phyloP scores from a whole-genome alignment of 352 stramenopile genomes.

The Phytophthora constricta region DNA sequence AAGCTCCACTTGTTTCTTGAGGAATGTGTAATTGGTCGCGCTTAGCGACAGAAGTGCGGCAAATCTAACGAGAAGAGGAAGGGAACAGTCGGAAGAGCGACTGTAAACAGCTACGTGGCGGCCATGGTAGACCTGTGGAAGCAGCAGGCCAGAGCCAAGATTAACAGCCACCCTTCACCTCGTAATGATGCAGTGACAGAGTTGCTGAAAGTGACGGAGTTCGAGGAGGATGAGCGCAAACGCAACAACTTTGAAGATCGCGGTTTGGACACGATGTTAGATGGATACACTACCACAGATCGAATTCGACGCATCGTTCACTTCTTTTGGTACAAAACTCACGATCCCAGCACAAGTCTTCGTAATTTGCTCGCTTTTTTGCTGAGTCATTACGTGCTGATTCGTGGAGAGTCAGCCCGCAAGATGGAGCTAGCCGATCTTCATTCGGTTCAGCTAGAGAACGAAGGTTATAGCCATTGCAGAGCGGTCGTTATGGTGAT shows the following conservation, averaged over 20 bases:
- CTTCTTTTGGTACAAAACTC: not conserved
- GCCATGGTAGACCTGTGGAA: not conserved
- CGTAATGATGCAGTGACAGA: not conserved
- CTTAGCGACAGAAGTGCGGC: too few species aligned
- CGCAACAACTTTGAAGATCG: conserved; percentile 20
- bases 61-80: not conserved
- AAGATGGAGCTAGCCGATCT: conserved; percentile 13
- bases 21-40: too few species aligned
- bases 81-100: not conserved
- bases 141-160: not conserved
- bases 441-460: conserved; percentile 6
- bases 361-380: conserved; percentile 11
- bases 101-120: not conserved
- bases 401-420: conserved; percentile 2
- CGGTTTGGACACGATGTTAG: not conserved
- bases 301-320: not conserved
- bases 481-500: conserved; percentile 12
- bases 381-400: conserved; percentile 11
- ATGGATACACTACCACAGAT: conserved; percentile 5
- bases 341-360: not conserved
- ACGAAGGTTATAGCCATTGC: conserved; percentile 10
- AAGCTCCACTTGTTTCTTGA: too few species aligned
- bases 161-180: not conserved
- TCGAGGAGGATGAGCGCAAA: too few species aligned
- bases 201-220: not conserved